phyloP scores from a whole-genome alignment of 2,329 filamentous ascomycete species.

The Stachybotrys echinatus region DNA sequence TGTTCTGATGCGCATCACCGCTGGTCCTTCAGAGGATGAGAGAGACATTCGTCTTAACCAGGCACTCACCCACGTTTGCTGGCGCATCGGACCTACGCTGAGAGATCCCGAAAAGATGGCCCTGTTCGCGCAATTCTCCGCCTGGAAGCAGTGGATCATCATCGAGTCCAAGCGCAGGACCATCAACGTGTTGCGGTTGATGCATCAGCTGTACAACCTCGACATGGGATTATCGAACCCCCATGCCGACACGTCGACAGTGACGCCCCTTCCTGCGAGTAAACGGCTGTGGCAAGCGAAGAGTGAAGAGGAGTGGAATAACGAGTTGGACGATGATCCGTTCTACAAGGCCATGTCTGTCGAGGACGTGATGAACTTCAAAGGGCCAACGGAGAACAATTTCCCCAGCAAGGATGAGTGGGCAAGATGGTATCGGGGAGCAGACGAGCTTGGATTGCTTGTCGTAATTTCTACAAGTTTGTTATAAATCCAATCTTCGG shows the following conservation, averaged over 20 bases:
- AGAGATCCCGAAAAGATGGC: background rate
- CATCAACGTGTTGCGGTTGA: constrained; percentile 2
- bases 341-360: background rate
- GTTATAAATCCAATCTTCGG: too few species aligned
- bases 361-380: constrained; percentile 1
- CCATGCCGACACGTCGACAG: background rate
- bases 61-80: background rate
- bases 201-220: constrained; percentile 1
- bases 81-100: background rate
- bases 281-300: constrained; percentile 2
- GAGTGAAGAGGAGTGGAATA: constrained; percentile 1
- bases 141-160: constrained; percentile 4
- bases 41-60: background rate
- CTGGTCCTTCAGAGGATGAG: background rate
- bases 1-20: constrained; percentile 1
- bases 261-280: constrained; percentile 3
- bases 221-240: background rate
- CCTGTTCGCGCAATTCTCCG: background rate
- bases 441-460: constrained; percentile 3
- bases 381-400: background rate
- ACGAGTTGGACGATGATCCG: background rate
- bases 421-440: constrained; percentile 1
- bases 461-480: constrained; percentile 4
- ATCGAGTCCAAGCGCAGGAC: constrained; percentile 3
- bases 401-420: constrained; percentile 2